These are phyloP conservation scores for Mycosarcoma maydis DNA, from an alignment of 1,284 basidiomycete genomes.

Conservation along the genomic window DNA sequence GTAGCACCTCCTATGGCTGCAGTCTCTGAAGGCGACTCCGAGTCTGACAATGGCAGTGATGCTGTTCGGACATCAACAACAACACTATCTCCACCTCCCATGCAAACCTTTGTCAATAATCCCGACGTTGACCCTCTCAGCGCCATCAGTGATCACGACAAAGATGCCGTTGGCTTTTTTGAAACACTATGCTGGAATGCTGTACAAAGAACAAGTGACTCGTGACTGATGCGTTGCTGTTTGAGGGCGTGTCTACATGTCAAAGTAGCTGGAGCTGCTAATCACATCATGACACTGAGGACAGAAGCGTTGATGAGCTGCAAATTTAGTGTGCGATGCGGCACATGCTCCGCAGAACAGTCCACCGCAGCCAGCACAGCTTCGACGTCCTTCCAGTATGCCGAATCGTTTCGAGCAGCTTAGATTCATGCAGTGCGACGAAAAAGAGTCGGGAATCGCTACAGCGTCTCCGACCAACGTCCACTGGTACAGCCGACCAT, in stretches of 20 bases:
- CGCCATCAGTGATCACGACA: too few relatives aligned
- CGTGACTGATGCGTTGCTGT: too few relatives aligned
- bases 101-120: too few relatives aligned
- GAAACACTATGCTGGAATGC: too few relatives aligned
- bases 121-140: too few relatives aligned
- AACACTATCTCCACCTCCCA: too few relatives aligned
- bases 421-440: constrained; percentile 42
- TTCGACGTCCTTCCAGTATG: constrained; percentile 48
- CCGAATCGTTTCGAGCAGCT: constrained; percentile 53
- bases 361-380: constrained; percentile 55
- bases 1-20: too few relatives aligned
- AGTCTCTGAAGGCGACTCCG: too few relatives aligned
- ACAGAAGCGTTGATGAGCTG: constrained; percentile 31
- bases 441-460: constrained; percentile 40
- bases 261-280: constrained; percentile 30
- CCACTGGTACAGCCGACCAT: constrained; percentile 60
- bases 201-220: too few relatives aligned
- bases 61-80: too few relatives aligned
- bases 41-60: too few relatives aligned
- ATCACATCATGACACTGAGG: constrained; percentile 28
- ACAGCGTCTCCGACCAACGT: constrained; percentile 58
- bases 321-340: constrained; percentile 18
- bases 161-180: too few relatives aligned
- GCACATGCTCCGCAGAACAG: constrained; percentile 55
- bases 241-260: neutral